phyloP scores from a whole-genome alignment of 164 flowering plant genomes.

The Magnolia officinalis region DNA sequence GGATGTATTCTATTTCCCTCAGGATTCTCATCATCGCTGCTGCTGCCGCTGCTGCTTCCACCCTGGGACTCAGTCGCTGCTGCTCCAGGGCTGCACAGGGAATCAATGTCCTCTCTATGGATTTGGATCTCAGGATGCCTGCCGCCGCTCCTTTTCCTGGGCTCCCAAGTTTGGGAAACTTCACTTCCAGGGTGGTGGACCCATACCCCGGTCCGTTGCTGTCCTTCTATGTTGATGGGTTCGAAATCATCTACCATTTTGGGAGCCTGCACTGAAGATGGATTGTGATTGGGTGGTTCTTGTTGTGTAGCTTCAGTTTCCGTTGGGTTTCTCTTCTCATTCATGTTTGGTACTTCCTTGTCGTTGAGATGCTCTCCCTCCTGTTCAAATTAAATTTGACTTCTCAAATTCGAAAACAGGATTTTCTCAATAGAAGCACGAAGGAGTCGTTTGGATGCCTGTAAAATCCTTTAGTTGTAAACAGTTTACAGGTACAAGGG shows the following conservation, averaged over 20 bases:
- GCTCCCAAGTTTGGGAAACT: slow-evolving; percentile 71
- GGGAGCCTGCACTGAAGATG: slow-evolving; percentile 26
- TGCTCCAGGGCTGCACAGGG: slow-evolving; percentile 21
- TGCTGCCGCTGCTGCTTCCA: slow-evolving; percentile 8
- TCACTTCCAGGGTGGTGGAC: slow-evolving; percentile 86
- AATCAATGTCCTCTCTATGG: slow-evolving; percentile 26
- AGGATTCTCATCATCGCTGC: slow-evolving; percentile 45
- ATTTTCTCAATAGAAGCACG: background rate
- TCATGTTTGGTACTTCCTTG: slow-evolving; percentile 23
- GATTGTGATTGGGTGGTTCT: slow-evolving; percentile 27
- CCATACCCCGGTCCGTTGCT: slow-evolving; percentile 69
- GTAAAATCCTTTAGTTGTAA: too few species aligned
- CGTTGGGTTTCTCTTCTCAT: slow-evolving; percentile 14
- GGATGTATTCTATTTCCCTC: slow-evolving; percentile 29
- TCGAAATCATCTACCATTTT: slow-evolving; percentile 59
- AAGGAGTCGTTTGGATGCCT: too few species aligned
- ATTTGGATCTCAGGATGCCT: slow-evolving; percentile 41
- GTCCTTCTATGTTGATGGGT: slow-evolving; percentile 74
- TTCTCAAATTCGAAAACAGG: background rate
- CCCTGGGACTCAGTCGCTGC: slow-evolving; percentile 25
- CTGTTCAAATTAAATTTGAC: slow-evolving; percentile 29
- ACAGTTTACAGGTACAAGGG: too few species aligned
- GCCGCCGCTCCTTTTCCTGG: slow-evolving; percentile 61
- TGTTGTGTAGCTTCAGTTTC: slow-evolving; percentile 19
- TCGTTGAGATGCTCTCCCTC: slow-evolving; percentile 22